Evolutionary conservation across 2,329 filamentous ascomycete genomes (phyloP).

Genomic region (Hirsutella rhossiliensis): DNA sequence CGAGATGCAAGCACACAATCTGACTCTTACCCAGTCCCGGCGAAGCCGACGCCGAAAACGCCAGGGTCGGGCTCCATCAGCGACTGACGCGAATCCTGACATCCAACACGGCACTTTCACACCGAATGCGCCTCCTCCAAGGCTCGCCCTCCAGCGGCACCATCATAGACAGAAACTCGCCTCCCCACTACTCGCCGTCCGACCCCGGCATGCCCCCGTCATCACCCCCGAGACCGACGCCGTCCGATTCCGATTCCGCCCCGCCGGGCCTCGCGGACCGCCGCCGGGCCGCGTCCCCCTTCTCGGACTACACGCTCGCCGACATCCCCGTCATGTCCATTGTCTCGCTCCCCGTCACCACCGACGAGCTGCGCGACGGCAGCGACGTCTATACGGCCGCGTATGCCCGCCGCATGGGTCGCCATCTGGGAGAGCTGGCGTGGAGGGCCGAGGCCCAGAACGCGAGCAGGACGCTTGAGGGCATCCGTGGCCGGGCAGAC

Average conservation of each 20-base stretch:
- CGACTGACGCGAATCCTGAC: slow-evolving; percentile 21
- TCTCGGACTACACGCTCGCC: slow-evolving; percentile 18
- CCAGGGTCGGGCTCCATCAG: slow-evolving; percentile 19
- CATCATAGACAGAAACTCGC: not conserved
- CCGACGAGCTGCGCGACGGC: slow-evolving; percentile 18
- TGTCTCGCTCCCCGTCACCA: slow-evolving; percentile 18
- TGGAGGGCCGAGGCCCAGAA: not conserved
- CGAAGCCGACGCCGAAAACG: slow-evolving; percentile 22
- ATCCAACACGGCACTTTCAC: slow-evolving; percentile 20
- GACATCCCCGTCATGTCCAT: slow-evolving; percentile 18
- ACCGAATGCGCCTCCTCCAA: slow-evolving; percentile 16
- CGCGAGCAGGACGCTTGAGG: slow-evolving; percentile 5
- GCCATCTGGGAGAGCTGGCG: slow-evolving; percentile 13
- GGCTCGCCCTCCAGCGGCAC: slow-evolving; percentile 3
- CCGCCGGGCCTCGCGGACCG: slow-evolving; percentile 3
- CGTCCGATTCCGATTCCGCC: slow-evolving; percentile 5
- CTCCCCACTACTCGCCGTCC: not conserved
- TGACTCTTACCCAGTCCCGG: slow-evolving; percentile 14
- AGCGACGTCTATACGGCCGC: slow-evolving; percentile 18
- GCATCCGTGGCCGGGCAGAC: not conserved
- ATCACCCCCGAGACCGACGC: too few species aligned
- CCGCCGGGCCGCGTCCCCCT: slow-evolving; percentile 9
- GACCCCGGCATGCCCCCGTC: not conserved
- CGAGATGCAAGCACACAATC: not conserved
- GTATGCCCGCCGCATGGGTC: slow-evolving; percentile 15